These are phyloP conservation scores for Nitzschia palea DNA, from an alignment of 108 stramenopile species.

Conservation along the genomic window DNA sequence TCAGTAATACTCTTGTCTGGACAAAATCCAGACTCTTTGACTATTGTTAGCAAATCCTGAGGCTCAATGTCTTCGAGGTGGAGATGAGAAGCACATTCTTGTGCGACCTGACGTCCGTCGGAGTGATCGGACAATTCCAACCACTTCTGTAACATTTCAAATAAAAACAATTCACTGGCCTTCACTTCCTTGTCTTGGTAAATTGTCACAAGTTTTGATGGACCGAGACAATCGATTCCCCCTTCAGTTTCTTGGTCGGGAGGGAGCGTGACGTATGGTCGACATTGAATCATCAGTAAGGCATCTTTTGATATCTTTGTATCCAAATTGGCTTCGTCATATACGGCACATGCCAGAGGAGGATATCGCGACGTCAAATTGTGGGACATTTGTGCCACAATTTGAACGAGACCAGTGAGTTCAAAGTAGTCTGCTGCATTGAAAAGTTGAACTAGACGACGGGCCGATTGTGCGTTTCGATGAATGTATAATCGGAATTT, in stretches of 20 bases:
- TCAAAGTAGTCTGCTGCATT: constrained; percentile 52
- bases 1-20: constrained; percentile 32
- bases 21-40: constrained; percentile 49
- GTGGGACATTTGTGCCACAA: constrained; percentile 38
- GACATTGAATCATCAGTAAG: constrained; percentile 31
- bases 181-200: constrained; percentile 51
- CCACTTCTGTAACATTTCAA: constrained; percentile 61
- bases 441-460: constrained; percentile 52
- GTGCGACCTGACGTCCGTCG: constrained; percentile 19
- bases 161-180: constrained; percentile 65
- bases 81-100: constrained; percentile 33
- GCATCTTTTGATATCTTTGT: constrained; percentile 20
- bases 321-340: constrained; percentile 48
- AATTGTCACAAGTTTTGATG: constrained; percentile 35
- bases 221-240: constrained; percentile 55
- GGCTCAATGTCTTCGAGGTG: constrained; percentile 55
- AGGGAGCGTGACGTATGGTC: constrained; percentile 45
- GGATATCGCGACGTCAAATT: constrained; percentile 46
- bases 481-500: constrained; percentile 35
- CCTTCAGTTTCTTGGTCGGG: constrained; percentile 47
- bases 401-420: constrained; percentile 35
- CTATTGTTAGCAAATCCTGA: constrained; percentile 40
- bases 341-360: constrained; percentile 64
- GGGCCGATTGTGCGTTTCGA: constrained; percentile 38
- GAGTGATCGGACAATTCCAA: constrained; percentile 16